These are phyloP conservation scores for Fusarium acutatum DNA, from an alignment of 2,329 filamentous ascomycete genomes.

Conservation along the genomic window DNA sequence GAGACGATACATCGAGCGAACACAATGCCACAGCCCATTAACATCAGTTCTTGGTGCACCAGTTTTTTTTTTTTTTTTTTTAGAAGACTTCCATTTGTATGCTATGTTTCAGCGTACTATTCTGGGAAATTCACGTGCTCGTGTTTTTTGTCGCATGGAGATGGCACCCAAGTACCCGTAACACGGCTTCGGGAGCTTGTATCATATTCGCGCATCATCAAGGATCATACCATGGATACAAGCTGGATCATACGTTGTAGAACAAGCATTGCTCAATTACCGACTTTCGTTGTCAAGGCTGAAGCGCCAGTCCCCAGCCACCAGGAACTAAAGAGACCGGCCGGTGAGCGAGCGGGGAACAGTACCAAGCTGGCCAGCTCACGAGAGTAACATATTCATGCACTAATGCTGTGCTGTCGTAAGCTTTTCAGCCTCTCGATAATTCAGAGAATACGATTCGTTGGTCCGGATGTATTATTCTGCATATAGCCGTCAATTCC, in stretches of 20 bases:
- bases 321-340: not conserved
- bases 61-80: not conserved
- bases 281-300: slow-evolving; percentile 1
- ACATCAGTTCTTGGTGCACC: not conserved
- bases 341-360: slow-evolving; percentile 13
- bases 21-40: not conserved
- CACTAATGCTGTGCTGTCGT: not conserved
- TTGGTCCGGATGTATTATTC: slow-evolving; percentile 5
- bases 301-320: slow-evolving; percentile 1
- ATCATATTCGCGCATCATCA: slow-evolving; percentile 1
- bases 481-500: not conserved
- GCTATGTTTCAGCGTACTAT: not conserved
- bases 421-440: not conserved
- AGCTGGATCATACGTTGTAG: not conserved
- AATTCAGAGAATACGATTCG: not conserved
- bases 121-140: not conserved
- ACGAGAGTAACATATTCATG: not conserved
- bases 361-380: not conserved
- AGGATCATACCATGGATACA: not conserved
- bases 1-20: not conserved
- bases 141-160: not conserved
- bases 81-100: not conserved
- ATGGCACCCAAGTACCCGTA: not conserved
- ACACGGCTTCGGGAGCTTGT: not conserved
- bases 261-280: not conserved